Evolutionary conservation across 257 asterid species (phyloP).

Genomic region (Euphrasia confusa): DNA sequence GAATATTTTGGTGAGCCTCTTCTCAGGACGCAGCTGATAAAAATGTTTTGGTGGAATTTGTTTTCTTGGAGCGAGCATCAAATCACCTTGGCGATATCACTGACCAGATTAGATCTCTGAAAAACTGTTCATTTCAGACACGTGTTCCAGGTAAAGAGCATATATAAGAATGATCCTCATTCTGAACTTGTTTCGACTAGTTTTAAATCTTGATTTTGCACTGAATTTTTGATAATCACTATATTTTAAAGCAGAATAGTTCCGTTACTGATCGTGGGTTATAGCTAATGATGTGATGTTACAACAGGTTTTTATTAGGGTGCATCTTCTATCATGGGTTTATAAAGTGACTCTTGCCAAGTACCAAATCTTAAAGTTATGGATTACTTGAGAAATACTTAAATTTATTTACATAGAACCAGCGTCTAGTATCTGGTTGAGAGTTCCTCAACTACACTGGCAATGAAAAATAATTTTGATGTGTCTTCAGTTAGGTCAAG

Average conservation of each 20-base stretch:
- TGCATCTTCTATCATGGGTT: slow-evolving; percentile 5
- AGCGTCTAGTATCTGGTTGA: slow-evolving; percentile 1
- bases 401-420: not conserved
- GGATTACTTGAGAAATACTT: slow-evolving; percentile 14
- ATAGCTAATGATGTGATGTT: slow-evolving; percentile 6
- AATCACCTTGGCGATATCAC: slow-evolving; percentile 48
- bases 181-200: slow-evolving; percentile 4
- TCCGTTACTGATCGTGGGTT: not conserved
- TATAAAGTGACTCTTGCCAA: not conserved
- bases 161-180: slow-evolving; percentile 2
- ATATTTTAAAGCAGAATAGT: slow-evolving; percentile 1
- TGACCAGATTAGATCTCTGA: slow-evolving; percentile 61
- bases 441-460: slow-evolving; percentile 1
- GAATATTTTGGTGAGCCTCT: slow-evolving; percentile 25
- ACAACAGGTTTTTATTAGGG: not conserved
- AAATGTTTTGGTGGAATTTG: slow-evolving; percentile 59
- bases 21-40: slow-evolving; percentile 75
- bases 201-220: slow-evolving; percentile 10
- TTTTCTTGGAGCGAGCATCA: slow-evolving; percentile 57
- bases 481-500: slow-evolving; percentile 14
- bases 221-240: slow-evolving; percentile 12
- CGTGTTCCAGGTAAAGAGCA: slow-evolving; percentile 60
- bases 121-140: slow-evolving; percentile 63
- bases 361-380: slow-evolving; percentile 11
- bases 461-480: slow-evolving; percentile 8